Evolutionary conservation across 768 basidiomycete species (phyloP), one percentile per base, ranked within the genome.

Genomic region (Hygrophoropsis aurantiaca): DNA sequence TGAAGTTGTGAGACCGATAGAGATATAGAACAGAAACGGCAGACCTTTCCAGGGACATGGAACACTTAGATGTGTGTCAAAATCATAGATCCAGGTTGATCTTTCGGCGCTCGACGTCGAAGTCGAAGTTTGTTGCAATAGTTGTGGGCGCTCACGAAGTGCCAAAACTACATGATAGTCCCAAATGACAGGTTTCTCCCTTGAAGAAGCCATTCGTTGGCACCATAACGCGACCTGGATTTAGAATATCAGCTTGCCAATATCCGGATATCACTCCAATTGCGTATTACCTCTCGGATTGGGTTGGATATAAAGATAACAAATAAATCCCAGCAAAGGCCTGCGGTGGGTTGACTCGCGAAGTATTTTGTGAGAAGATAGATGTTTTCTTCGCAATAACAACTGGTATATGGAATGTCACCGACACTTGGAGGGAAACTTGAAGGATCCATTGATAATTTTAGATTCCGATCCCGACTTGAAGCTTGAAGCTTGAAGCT

Each of bases 301-400:
- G 59, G 63, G 60, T 88, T 89, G 8, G 85, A 88, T 51, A 89
- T 75, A 70, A 88, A 82, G 26, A 86, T 70, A 49, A 68, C 74
- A 57, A 67, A 79, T 41, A 72, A 62, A 21, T 81, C 72, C 81
- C 84, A 85, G 13, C 44, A 36, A 4, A 55, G 54, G 9, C 50
- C 50, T 27, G 71, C 57, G 1, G 52, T 54, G 11, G 60, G 48
- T 44, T 61, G 51, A 24, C 57, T 44, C 10, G 65, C 50, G 54
- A 87, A 78, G 4, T 54, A 61, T 38, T 74, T 63, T 11, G 70
- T 74, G 1, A 89, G 72, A 34, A 82, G 64, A 52, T 85, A 87
- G 26, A 86, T 65, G 58, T 88, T 87, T 61, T 88, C 87, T 69
- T 89, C 86, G 64, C 85, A 88, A 49, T 80, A 88, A 55, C 69